Evolutionary conservation across 1,284 basidiomycete species (phyloP), one percentile per base, ranked within the genome.

Genomic region (Trametes versicolor): DNA sequence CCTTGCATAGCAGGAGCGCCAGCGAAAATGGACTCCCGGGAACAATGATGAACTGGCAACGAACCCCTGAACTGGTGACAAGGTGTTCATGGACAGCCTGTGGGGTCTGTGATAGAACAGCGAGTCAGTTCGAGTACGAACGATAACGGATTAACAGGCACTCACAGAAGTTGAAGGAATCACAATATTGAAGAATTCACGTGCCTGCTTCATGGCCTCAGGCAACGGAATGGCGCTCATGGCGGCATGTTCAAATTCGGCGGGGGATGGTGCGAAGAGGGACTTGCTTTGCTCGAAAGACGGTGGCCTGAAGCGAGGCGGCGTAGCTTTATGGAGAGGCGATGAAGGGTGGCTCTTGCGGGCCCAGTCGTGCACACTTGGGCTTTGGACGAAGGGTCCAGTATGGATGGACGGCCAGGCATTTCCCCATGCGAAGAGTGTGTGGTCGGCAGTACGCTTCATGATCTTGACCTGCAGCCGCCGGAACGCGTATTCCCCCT

Each of bases 381-480:
- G n/a, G n/a, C n/a, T n/a, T n/a, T n/a, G 7, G 43, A 8, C 7
- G n/a, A 25, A 7, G 5, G 8, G n/a, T 2, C 23, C 43, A 23
- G 5, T 23, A 9, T 15, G 9, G 8, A 5, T 17, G 8, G n/a
- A n/a, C n/a, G 4, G 10, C n/a, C 36, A 39, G 7, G n/a, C 9
- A 13, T 29, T n/a, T 2, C 52, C 59, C 51, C 59, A 61, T 4
- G 59, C 59, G 15, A 61, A 48, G 32, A 61, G 41, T 3, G 51
- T 61, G 13, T 36, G 51, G 29, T 61, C 59, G 4, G 59, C n/a
- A 15, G 21, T 13, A 6, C 23, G 59, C 29, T 47, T 53, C 59
- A 61, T 34, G 43, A 61, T 61, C 34, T 61, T 49, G 17, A 48
- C 52, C 32, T 61, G 59, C 41, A 61, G 43, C 4, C n/a, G n/a